Evolutionary conservation across 768 basidiomycete genomes (phyloP).

Genomic region (Russula compacta): DNA sequence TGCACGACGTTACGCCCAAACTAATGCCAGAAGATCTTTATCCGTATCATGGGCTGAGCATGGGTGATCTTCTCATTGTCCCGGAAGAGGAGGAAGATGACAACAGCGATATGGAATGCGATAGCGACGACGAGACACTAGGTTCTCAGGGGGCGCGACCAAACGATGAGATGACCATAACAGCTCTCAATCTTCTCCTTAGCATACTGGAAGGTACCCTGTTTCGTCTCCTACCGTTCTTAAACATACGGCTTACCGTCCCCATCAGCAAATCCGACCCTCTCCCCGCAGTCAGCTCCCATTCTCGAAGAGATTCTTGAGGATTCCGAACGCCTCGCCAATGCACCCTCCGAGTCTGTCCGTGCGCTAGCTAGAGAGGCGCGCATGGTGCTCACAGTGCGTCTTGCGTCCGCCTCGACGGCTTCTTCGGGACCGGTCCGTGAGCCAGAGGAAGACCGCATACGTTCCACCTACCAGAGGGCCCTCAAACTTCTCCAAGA

Average conservation of each 20-base stretch:
- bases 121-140: constrained; percentile 46
- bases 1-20: constrained; percentile 10
- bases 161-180: constrained; percentile 62
- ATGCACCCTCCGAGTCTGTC: constrained; percentile 38
- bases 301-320: constrained; percentile 64
- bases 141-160: constrained; percentile 30
- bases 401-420: constrained; percentile 53
- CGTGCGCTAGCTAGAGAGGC: constrained; percentile 67
- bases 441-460: constrained; percentile 36
- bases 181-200: constrained; percentile 71
- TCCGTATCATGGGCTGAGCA: constrained; percentile 22
- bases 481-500: constrained; percentile 85
- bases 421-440: constrained; percentile 28
- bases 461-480: constrained; percentile 56
- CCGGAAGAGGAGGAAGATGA: constrained; percentile 27
- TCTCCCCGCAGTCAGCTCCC: constrained; percentile 52
- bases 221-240: not conserved
- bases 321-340: constrained; percentile 49
- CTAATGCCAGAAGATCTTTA: not conserved
- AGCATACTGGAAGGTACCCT: constrained; percentile 74
- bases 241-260: not conserved
- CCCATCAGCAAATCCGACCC: constrained; percentile 39
- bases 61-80: constrained; percentile 33
- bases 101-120: constrained; percentile 26
- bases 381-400: constrained; percentile 73